Evolutionary conservation across 2,329 filamentous ascomycete species (phyloP).

Genomic region (Fusarium papillatum): DNA sequence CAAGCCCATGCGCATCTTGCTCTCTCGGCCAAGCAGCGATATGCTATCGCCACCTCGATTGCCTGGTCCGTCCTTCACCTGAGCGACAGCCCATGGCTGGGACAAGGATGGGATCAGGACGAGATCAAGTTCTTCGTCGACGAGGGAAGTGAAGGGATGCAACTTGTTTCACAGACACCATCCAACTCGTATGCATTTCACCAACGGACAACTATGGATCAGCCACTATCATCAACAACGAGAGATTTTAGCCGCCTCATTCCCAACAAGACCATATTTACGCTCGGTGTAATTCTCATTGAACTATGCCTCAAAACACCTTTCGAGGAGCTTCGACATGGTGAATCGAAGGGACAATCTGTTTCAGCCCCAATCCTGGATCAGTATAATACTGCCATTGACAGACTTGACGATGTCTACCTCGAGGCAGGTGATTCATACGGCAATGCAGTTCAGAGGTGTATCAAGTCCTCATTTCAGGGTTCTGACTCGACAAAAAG

Average conservation of each 20-base stretch:
- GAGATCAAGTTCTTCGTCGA: not conserved
- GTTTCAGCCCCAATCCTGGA: not conserved
- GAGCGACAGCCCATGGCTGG: not conserved
- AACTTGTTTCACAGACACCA: not conserved
- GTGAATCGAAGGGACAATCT: not conserved
- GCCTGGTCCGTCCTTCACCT: not conserved
- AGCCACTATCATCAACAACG: not conserved
- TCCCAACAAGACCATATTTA: not conserved
- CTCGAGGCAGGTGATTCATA: not conserved
- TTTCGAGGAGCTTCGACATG: not conserved
- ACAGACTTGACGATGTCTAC: not conserved
- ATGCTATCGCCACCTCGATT: not conserved
- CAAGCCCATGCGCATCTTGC: not conserved
- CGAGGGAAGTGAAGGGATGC: not conserved
- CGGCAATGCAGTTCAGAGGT: not conserved
- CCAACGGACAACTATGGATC: not conserved
- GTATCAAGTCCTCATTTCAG: not conserved
- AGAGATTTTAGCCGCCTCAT: not conserved
- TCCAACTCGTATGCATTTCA: not conserved
- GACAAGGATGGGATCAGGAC: not conserved
- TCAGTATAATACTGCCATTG: not conserved
- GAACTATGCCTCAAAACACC: not conserved
- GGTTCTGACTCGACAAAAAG: not conserved
- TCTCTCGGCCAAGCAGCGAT: not conserved
- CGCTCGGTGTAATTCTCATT: not conserved